Evolutionary conservation across 176 grass and related monocot species (phyloP), one percentile per base, ranked within the genome.

Genomic region (Thinopyrum elongatum): DNA sequence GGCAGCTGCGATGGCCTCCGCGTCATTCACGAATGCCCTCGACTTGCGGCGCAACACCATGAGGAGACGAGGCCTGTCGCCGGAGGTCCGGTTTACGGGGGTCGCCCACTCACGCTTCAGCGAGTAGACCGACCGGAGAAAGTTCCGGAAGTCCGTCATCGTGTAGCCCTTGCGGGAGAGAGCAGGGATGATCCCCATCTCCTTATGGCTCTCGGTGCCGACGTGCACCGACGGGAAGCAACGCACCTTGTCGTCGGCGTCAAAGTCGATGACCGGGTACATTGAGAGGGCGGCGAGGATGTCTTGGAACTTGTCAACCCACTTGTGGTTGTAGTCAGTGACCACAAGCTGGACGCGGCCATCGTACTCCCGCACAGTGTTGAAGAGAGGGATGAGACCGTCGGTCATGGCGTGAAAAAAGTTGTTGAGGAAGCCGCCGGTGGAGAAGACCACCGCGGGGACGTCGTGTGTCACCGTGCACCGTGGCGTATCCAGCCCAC

Each of bases 341-440:
- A 53, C 86, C 7, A 97, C 66, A 12, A 94, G 86, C 80, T 94
- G 90, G 15, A 94, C 92, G 13, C 8, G 70, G 10, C 90, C 80
- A 1, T 49, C 55, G 81, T 85, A 94, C 76, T 90, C 86, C 7
- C 57, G 80, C 0, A 88, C 34, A 0, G 90, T 97, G 42, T 83
- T 70, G 77, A 85, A 97, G 61, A 97, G 88, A 0, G 94, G 94
- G 25, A 97, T 44, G 57, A 97, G n/a, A 15, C 94, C 74, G 65
- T 97, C 94, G 68, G 78, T 92, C 78, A 94, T 88, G 76, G 73
- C 62, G 28, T 94, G 94, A 86, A 93, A 97, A 73, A 80, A 88
- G 87, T 97, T 97, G 1, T 12, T 35, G 10, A 85, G 46, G 78
- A 78, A 97, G 58, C 87, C 94, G 0, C 77, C 85, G 26, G 88